phyloP scores from a whole-genome alignment of 768 basidiomycete species.

The Leucosporidium yakuticum region DNA sequence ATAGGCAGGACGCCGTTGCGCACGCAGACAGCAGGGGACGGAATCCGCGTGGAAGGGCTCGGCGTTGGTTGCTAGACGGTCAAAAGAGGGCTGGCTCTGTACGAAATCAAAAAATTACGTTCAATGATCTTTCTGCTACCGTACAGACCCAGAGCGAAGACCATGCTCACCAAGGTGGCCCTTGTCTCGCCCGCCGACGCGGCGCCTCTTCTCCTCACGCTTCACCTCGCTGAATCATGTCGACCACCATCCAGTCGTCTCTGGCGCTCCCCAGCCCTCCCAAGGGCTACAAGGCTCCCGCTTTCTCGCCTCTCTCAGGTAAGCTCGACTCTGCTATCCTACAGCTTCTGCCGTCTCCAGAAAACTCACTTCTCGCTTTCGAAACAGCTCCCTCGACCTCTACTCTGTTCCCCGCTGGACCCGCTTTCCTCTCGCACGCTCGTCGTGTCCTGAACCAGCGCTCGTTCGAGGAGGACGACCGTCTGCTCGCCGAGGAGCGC shows the following conservation, averaged over 20 bases:
- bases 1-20: no score
- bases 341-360: background rate
- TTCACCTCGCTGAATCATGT: background rate
- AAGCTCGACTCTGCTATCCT: conserved; percentile 43
- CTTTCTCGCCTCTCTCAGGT: conserved; percentile 40
- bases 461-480: conserved; percentile 78
- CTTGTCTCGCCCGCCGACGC: no score
- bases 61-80: no score
- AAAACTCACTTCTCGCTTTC: background rate
- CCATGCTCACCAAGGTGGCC: no score
- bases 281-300: conserved; percentile 48
- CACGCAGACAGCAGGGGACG: no score
- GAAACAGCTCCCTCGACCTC: conserved; percentile 44
- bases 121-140: no score
- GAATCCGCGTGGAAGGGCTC: no score
- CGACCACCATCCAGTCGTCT: conserved; percentile 43
- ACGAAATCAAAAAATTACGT: no score
- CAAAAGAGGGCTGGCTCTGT: no score
- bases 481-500: conserved; percentile 54
- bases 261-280: conserved; percentile 50
- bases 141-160: no score
- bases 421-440: conserved; percentile 77
- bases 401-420: conserved; percentile 73
- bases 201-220: no score
- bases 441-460: conserved; percentile 67